phyloP scores from a whole-genome alignment of 2,329 filamentous ascomycete genomes.

The Massarina eburnea region DNA sequence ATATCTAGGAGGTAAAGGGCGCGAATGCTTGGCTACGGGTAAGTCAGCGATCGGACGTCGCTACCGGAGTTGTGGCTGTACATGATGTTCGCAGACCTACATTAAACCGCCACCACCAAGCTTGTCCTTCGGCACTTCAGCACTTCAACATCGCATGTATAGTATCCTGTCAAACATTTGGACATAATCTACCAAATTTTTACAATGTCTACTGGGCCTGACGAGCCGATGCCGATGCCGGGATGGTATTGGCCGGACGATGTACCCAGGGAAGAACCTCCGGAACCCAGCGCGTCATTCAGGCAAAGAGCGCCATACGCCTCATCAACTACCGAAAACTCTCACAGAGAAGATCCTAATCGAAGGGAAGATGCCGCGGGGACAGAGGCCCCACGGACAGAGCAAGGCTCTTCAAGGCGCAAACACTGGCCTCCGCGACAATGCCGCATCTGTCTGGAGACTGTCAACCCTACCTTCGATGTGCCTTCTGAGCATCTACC shows the following conservation, averaged over 20 bases:
- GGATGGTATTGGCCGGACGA: slow-evolving; percentile 53
- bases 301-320: slow-evolving; percentile 16
- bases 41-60: slow-evolving; percentile 9
- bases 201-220: slow-evolving; percentile 47
- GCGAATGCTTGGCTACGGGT: slow-evolving; percentile 13
- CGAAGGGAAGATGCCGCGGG: not conserved
- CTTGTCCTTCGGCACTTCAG: not conserved
- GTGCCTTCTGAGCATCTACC: slow-evolving; percentile 57
- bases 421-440: slow-evolving; percentile 68
- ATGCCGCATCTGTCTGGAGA: slow-evolving; percentile 89
- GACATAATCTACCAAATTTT: not conserved
- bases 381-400: not conserved
- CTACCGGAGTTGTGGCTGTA: no score
- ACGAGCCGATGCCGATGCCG: slow-evolving; percentile 42
- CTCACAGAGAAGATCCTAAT: slow-evolving; percentile 11
- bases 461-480: slow-evolving; percentile 63
- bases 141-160: slow-evolving; percentile 7
- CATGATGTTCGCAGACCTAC: no score
- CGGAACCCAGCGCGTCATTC: slow-evolving; percentile 17
- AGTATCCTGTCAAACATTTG: no score
- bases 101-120: slow-evolving; percentile 20
- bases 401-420: slow-evolving; percentile 24
- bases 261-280: slow-evolving; percentile 38
- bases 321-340: slow-evolving; percentile 14
- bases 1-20: slow-evolving; percentile 4